These are phyloP conservation scores for Cornus suecica DNA, from an alignment of 148 eudicot species.

Conservation along the genomic window DNA sequence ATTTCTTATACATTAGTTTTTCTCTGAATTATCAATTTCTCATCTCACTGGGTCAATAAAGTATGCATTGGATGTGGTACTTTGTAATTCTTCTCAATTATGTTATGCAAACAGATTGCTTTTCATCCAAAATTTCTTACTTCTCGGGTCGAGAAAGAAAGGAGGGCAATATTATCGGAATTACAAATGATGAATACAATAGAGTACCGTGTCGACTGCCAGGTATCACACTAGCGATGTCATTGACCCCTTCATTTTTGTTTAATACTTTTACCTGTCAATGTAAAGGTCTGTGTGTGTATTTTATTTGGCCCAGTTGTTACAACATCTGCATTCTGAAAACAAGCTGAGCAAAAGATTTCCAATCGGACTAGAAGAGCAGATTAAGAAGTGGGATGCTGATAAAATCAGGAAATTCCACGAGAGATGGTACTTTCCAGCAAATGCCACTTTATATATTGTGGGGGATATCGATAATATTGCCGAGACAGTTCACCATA, in stretches of 20 bases:
- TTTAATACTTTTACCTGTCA: background rate
- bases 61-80: background rate
- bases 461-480: conserved; percentile 93
- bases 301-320: conserved; percentile 46
- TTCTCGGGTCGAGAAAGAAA: conserved; percentile 99
- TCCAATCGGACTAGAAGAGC: conserved; percentile 98
- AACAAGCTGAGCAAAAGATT: conserved; percentile 96
- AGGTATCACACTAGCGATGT: conserved; percentile 41
- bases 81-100: background rate
- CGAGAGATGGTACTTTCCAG: conserved; percentile 99
- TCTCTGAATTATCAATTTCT: background rate
- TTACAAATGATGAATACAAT: conserved; percentile 99
- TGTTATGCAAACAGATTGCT: conserved; percentile 63
- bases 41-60: background rate
- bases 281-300: conserved; percentile 4
- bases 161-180: conserved; percentile 95
- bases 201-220: conserved; percentile 99
- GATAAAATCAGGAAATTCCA: conserved; percentile 94
- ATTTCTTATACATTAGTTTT: background rate
- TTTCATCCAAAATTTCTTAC: conserved; percentile 91
- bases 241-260: conserved; percentile 6
- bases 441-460: conserved; percentile 90
- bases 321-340: conserved; percentile 96
- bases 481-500: conserved; percentile 71
- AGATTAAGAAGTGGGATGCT: conserved; percentile 98